Base-by-base conservation (phyloP, 306 rosid genomes). In the Quercus berberidifolia region DNA sequence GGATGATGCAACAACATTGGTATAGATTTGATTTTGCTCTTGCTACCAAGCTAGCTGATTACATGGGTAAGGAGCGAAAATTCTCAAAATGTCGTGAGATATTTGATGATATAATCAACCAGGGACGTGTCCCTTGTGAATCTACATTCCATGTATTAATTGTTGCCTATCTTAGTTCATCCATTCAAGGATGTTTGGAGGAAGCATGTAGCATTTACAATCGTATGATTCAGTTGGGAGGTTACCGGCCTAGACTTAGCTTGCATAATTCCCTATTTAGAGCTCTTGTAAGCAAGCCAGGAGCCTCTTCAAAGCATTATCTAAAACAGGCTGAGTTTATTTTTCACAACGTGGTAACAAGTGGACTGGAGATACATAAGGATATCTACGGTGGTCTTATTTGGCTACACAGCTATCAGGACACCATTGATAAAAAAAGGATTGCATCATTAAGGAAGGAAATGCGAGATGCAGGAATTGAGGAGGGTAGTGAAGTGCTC, bases 371-470 rank as follows among this genome's bases (percentile, higher is more conserved):
- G 77, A 76, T 94, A 51, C 97, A 91, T 56, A 92, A 91, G 78
- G 93, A 94, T 82, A 88, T 94, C 65, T 94, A 88, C 57, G 87
- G 88, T 65, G 97, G 99, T 76, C 85, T 94, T 72, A 90, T 94
- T 90, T 91, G 97, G 99, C 90, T 94, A 58, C 99, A 92, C 84
- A 94, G 99, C 85, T 90, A 86, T 85, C 99, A 94, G 85, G 93
- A 91, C 78, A 78, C 87, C 30, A 75, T 92, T 51, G 99, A 94
- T 86, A 90, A 64, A 83, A 92, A 90, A 73, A 87, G 99, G 86
- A 86, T 94, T 63, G 41, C 69, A 5, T 86, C 58, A n/a, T 70
- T 94, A 75, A 85, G 88, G 85, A 85, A 87, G 76, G 97, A 89
- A 83, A 92, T 94, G 97, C 79, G 73, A 64, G 83, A 33, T 74